phyloP scores from a whole-genome alignment of 345 rosid genomes.

The Nasturtium officinale region DNA sequence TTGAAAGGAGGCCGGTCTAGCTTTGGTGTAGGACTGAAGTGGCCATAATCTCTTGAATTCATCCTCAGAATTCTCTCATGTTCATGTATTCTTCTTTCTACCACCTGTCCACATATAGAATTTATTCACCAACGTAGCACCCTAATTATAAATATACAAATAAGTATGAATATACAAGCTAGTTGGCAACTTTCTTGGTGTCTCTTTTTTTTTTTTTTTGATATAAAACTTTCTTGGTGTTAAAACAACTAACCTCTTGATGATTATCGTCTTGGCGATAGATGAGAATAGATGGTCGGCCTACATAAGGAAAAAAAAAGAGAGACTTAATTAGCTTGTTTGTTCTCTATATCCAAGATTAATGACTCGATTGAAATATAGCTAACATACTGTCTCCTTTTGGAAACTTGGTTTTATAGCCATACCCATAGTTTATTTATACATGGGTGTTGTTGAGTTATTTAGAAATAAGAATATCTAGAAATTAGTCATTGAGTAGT shows the following conservation, averaged over 20 bases:
- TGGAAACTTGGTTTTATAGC: neutral
- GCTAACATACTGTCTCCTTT: neutral
- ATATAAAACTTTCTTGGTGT: neutral
- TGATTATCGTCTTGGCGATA: conserved; percentile 37
- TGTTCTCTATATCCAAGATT: conserved; percentile 11
- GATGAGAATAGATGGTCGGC: conserved; percentile 46
- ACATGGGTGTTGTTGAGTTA: neutral
- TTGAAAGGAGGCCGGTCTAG: conserved; percentile 89
- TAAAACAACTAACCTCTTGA: conserved; percentile 44
- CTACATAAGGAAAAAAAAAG: conserved; percentile 43
- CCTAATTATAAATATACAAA: neutral
- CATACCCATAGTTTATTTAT: neutral
- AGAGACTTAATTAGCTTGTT: neutral
- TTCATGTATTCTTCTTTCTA: conserved; percentile 48
- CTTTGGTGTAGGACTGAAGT: conserved; percentile 66
- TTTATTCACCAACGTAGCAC: conserved; percentile 14
- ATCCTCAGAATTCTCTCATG: conserved; percentile 68
- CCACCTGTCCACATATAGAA: conserved; percentile 25
- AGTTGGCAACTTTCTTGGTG: neutral
- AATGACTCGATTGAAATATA: conserved; percentile 11
- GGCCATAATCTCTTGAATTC: conserved; percentile 77
- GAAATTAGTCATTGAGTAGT: neutral
- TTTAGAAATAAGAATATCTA: neutral
- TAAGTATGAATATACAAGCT: neutral
- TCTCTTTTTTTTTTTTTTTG: too few species aligned